Percentiles rank a stretch among this genome's conserved stretches.
Evolutionary conservation across 2,329 filamentous ascomycete species (phyloP).

Genomic region (Fusarium devonianum): DNA sequence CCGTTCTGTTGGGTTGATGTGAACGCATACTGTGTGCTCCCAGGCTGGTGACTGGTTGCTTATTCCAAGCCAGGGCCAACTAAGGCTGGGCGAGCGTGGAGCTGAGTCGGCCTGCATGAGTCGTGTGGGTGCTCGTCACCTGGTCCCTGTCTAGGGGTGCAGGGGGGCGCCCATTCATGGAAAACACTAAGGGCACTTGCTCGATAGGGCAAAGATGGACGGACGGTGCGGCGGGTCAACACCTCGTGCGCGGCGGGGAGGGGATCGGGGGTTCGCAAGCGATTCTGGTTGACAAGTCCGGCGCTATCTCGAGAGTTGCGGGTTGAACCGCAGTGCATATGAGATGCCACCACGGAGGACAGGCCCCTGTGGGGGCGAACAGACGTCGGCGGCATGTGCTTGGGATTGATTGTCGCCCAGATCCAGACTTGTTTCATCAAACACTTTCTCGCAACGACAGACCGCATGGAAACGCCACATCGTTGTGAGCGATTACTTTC

Average conservation of each 20-base stretch:
- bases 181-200: constrained; percentile 20
- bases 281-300: constrained; percentile 37
- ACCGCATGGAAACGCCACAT: background rate
- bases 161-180: constrained; percentile 7
- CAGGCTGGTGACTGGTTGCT: constrained; percentile 32
- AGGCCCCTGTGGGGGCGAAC: constrained; percentile 29
- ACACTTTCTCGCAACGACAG: constrained; percentile 7
- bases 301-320: constrained; percentile 45
- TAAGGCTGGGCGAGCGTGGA: constrained; percentile 31
- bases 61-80: constrained; percentile 23
- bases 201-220: constrained; percentile 28
- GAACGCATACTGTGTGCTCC: constrained; percentile 30
- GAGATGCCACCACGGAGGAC: constrained; percentile 38
- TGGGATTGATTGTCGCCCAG: constrained; percentile 7
- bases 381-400: constrained; percentile 7
- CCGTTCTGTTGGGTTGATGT: constrained; percentile 36
- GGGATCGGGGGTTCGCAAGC: constrained; percentile 28
- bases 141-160: constrained; percentile 27
- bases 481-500: constrained; percentile 2
- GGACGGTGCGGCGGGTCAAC: constrained; percentile 17
- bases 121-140: constrained; percentile 33
- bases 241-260: constrained; percentile 31
- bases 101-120: constrained; percentile 36
- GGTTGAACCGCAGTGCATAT: constrained; percentile 47
- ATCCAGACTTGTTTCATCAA: constrained; percentile 6